Percentiles rank a stretch among this genome's conserved stretches.
Evolutionary conservation across 176 grass and related monocot genomes (phyloP).

Genomic region (Pontederia crassipes): DNA sequence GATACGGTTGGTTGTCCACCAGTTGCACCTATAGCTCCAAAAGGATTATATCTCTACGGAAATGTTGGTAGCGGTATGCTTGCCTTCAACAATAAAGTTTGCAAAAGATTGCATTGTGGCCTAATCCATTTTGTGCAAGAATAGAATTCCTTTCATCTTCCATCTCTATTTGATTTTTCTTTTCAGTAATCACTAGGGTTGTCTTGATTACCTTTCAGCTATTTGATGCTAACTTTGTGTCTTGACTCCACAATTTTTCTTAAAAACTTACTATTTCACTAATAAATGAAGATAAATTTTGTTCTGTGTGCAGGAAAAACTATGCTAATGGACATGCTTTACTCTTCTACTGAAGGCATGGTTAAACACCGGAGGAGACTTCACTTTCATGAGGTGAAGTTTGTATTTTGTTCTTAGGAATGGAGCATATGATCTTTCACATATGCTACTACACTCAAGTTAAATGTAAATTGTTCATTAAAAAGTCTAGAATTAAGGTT

Average conservation of each 20-base stretch:
- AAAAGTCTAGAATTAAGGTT: too few relatives aligned
- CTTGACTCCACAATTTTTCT: too few relatives aligned
- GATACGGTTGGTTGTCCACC: conserved; percentile 55
- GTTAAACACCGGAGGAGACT: conserved; percentile 79
- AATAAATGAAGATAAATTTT: not conserved
- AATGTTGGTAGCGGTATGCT: conserved; percentile 87
- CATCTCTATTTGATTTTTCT: too few relatives aligned
- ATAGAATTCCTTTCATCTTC: too few relatives aligned
- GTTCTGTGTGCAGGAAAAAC: conserved; percentile 52
- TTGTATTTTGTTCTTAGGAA: not conserved
- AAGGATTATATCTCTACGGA: conserved; percentile 86
- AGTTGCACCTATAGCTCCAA: conserved; percentile 52
- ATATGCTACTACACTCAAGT: too few relatives aligned
- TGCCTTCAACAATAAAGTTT: not conserved
- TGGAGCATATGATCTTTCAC: too few relatives aligned
- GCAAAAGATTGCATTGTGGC: not conserved
- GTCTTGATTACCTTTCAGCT: too few relatives aligned
- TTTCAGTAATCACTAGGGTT: too few relatives aligned
- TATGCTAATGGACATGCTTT: conserved; percentile 99
- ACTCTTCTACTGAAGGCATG: conserved; percentile 66
- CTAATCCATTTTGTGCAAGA: not conserved
- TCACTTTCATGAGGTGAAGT: conserved; percentile 95
- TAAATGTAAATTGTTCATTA: too few relatives aligned
- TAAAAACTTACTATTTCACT: too few relatives aligned
- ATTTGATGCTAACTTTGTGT: too few relatives aligned